Evolutionary conservation across 2,329 filamentous ascomycete genomes (phyloP).

Genomic region (Ceratocystis cacaofunesta): DNA sequence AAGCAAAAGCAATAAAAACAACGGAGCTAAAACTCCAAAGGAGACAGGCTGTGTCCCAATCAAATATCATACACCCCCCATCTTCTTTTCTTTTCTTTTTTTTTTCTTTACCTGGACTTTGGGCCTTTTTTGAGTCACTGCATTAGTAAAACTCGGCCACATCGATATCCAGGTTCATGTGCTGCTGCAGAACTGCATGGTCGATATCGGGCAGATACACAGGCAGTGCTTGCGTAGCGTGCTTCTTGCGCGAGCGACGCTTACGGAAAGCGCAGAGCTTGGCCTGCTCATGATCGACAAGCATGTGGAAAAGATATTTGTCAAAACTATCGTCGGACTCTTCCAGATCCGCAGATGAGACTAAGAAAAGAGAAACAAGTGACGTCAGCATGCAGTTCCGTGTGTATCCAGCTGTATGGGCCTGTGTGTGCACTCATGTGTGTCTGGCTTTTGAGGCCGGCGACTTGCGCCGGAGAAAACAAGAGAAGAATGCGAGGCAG

Average conservation of each 20-base stretch:
- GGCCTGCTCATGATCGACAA: conserved; percentile 14
- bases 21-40: conserved; percentile 1
- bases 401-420: not conserved
- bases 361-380: not conserved
- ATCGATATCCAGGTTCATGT: not conserved
- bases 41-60: not conserved
- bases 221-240: not conserved
- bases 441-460: conserved; percentile 3
- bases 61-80: not conserved
- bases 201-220: conserved; percentile 5
- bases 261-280: conserved; percentile 11
- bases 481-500: not conserved
- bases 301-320: conserved; percentile 1
- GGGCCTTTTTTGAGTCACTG: not conserved
- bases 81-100: not conserved
- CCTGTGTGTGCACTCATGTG: not conserved
- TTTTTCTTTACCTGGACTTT: not conserved
- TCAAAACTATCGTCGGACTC: not conserved
- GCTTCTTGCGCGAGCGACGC: conserved; percentile 15
- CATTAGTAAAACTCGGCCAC: not conserved
- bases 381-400: conserved; percentile 7
- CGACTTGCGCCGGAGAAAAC: not conserved
- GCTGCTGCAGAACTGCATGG: not conserved
- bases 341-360: conserved; percentile 12
- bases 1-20: not conserved